phyloP scores from a whole-genome alignment of 345 rosid genomes.

The Durio zibethinus region DNA sequence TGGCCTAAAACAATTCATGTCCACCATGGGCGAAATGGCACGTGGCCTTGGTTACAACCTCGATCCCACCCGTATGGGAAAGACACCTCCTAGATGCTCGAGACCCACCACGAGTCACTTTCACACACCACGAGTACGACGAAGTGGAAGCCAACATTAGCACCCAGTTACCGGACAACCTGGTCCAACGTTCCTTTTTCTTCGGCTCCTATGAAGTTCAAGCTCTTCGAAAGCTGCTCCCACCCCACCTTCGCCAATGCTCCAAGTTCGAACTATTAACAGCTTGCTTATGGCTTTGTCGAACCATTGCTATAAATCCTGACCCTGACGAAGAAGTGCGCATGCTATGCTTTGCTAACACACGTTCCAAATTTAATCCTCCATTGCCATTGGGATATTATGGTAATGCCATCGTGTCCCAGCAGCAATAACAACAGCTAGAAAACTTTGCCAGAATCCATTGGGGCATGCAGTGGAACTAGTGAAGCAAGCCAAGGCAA shows the following conservation, averaged over 20 bases:
- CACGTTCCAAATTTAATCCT: constrained; percentile 36
- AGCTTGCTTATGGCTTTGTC: constrained; percentile 57
- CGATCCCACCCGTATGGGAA: constrained; percentile 43
- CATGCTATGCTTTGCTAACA: constrained; percentile 32
- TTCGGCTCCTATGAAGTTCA: constrained; percentile 35
- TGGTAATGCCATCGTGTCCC: constrained; percentile 46
- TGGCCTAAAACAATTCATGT: constrained; percentile 40
- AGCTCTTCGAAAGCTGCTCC: constrained; percentile 32
- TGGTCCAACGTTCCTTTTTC: constrained; percentile 49
- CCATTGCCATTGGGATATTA: constrained; percentile 45
- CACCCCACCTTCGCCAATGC: constrained; percentile 25
- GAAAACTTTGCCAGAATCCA: constrained; percentile 35
- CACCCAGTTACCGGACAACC: background rate
- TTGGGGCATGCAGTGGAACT: constrained; percentile 44
- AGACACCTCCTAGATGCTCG: constrained; percentile 37
- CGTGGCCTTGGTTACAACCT: constrained; percentile 28
- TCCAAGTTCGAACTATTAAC: constrained; percentile 41
- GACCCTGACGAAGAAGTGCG: constrained; percentile 50
- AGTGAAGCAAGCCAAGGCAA: constrained; percentile 40
- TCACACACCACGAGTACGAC: constrained; percentile 47
- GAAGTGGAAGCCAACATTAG: constrained; percentile 17
- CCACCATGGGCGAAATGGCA: constrained; percentile 39
- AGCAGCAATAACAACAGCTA: constrained; percentile 34
- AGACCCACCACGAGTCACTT: constrained; percentile 31
- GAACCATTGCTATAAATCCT: constrained; percentile 42